These are phyloP conservation scores for Serendipita vermifera DNA, from an alignment of 768 basidiomycete genomes.

Conservation along the genomic window DNA sequence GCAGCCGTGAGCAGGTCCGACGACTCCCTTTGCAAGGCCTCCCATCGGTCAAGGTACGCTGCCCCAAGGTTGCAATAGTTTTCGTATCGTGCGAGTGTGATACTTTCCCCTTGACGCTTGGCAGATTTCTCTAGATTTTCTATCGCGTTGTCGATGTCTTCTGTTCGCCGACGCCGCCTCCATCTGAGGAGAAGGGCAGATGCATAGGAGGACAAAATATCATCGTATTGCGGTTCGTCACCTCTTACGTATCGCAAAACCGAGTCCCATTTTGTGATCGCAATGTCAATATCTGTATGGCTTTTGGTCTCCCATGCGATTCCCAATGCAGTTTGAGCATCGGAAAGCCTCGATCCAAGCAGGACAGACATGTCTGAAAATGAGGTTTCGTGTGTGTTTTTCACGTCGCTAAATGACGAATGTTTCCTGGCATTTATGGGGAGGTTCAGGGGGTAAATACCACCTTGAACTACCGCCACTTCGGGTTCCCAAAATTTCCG, in stretches of 20 bases:
- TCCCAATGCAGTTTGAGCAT: background rate
- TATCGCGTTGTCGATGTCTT: background rate
- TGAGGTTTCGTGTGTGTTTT: too few species aligned
- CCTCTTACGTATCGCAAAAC: background rate
- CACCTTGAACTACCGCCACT: too few species aligned
- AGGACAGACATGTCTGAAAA: too few species aligned
- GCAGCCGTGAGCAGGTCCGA: background rate
- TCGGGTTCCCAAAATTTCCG: too few species aligned
- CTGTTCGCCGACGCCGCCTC: background rate
- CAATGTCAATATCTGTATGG: background rate
- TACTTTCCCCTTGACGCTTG: background rate
- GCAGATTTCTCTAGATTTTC: background rate
- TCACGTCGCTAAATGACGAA: too few species aligned
- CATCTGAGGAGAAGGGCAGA: background rate
- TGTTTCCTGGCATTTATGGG: too few species aligned
- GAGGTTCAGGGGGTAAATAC: too few species aligned
- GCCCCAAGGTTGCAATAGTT: constrained; percentile 3
- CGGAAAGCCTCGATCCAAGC: background rate
- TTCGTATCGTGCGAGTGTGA: background rate
- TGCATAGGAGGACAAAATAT: background rate
- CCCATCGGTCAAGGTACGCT: constrained; percentile 5
- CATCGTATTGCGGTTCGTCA: background rate
- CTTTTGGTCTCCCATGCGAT: background rate
- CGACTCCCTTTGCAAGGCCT: background rate
- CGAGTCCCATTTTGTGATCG: background rate